Evolutionary conservation across 139 green algal species (phyloP).

Genomic region (Pleodorina starrii): DNA sequence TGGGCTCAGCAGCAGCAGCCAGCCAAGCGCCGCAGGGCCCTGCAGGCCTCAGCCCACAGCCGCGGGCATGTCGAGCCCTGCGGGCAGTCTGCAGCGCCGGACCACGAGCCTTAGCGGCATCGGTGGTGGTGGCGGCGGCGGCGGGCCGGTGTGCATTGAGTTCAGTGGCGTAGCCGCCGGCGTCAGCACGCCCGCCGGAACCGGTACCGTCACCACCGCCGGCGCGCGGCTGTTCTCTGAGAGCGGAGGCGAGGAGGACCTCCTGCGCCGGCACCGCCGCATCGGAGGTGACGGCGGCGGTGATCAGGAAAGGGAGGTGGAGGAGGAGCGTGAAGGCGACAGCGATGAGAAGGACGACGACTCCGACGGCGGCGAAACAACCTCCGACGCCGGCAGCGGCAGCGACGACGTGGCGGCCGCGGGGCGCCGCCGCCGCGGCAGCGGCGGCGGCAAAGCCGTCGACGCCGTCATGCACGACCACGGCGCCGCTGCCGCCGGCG

Average conservation of each 20-base stretch:
- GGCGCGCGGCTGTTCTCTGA: not conserved
- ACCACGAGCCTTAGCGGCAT: slow-evolving; percentile 2
- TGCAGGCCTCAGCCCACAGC: not conserved
- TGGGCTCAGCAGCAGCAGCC: not conserved
- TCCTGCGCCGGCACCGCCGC: not conserved
- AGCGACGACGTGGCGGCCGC: not conserved
- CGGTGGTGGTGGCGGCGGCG: too few species aligned
- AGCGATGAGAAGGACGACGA: not conserved
- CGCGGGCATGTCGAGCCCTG: not conserved
- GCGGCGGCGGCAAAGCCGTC: not conserved
- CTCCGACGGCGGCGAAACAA: not conserved
- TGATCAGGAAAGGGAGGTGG: not conserved
- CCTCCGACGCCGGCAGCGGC: not conserved
- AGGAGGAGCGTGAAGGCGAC: not conserved
- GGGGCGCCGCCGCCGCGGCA: not conserved
- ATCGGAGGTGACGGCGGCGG: not conserved
- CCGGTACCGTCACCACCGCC: not conserved
- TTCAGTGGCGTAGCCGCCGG: not conserved
- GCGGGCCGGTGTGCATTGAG: not conserved
- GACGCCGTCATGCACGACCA: not conserved
- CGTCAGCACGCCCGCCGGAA: not conserved
- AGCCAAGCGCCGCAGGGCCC: not conserved
- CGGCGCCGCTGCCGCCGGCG: not conserved
- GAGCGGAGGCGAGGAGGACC: not conserved
- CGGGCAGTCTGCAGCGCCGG: not conserved